Percentiles rank a stretch among this genome's conserved stretches.
Conservation (phyloP, 73 alveolate genomes). For the Paramecium tetraurelia region DNA sequence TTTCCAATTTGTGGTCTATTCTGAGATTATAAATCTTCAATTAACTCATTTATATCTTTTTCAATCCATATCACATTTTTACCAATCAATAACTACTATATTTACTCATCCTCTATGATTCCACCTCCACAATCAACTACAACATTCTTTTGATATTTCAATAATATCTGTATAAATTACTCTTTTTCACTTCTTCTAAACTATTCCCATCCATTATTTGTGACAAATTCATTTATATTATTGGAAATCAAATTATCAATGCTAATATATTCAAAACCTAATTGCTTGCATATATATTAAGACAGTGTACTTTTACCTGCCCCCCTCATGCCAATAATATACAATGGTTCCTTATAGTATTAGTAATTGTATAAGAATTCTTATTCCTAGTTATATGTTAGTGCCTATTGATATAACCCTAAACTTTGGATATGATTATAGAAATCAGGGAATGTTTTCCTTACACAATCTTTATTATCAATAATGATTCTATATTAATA, state of each 20-base stretch:
- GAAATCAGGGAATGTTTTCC: slow-evolving; percentile 67
- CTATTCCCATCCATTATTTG: slow-evolving; percentile 61
- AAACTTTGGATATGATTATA: slow-evolving; percentile 46
- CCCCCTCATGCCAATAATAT: slow-evolving; percentile 68
- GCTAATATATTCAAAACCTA: slow-evolving; percentile 6
- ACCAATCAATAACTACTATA: background rate
- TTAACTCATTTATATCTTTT: background rate
- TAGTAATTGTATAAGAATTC: background rate
- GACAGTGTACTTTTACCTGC: slow-evolving; percentile 61
- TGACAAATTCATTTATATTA: slow-evolving; percentile 6
- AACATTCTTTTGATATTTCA: background rate
- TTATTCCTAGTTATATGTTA: background rate
- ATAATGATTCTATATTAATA: background rate
- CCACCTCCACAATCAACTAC: slow-evolving; percentile 46
- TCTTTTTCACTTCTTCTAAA: slow-evolving; percentile 55
- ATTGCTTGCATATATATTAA: background rate
- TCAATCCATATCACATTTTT: slow-evolving; percentile 21
- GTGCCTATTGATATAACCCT: background rate
- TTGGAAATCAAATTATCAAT: slow-evolving; percentile 27
- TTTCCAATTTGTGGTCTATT: background rate
- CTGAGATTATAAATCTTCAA: background rate
- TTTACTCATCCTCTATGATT: slow-evolving; percentile 1
- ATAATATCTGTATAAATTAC: slow-evolving; percentile 4
- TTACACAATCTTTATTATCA: slow-evolving; percentile 58
- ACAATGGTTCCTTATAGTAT: slow-evolving; percentile 9